Evolutionary conservation across 106 monocot species (phyloP).

Genomic region (Platanthera zijinensis): DNA sequence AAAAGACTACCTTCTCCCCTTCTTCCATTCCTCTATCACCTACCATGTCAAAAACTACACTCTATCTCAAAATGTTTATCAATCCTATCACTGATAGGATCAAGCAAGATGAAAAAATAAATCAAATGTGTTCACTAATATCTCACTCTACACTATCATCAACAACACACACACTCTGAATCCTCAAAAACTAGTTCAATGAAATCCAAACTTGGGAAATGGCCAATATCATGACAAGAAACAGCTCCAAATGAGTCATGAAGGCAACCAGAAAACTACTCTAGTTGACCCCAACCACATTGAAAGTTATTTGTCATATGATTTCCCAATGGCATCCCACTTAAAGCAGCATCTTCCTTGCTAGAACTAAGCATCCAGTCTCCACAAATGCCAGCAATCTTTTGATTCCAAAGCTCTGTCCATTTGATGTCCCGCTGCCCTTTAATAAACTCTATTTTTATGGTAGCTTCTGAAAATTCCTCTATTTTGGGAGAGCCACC

Average conservation of each 20-base stretch:
- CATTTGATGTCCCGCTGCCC: no score
- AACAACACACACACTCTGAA: neutral
- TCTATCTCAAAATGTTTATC: no score
- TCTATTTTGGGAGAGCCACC: no score
- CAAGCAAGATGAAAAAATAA: neutral
- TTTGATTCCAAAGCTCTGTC: no score
- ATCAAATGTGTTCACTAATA: neutral
- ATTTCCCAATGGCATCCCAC: conserved; percentile 75
- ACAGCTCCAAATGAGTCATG: conserved; percentile 34
- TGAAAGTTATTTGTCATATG: conserved; percentile 74
- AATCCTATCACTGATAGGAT: no score
- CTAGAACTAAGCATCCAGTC: no score
- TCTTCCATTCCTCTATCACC: no score
- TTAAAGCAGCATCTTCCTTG: no score
- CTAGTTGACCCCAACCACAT: conserved; percentile 24
- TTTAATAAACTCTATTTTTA: no score
- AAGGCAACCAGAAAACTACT: conserved; percentile 63
- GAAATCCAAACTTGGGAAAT: conserved; percentile 45
- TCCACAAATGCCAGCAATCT: conserved; percentile 72
- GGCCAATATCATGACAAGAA: conserved; percentile 75
- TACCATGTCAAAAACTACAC: no score
- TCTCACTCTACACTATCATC: neutral
- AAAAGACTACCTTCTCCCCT: no score
- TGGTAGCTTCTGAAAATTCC: no score
- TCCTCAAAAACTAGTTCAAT: neutral